phyloP scores from a whole-genome alignment of 164 flowering plant genomes.

The Paratinospora sagittata region DNA sequence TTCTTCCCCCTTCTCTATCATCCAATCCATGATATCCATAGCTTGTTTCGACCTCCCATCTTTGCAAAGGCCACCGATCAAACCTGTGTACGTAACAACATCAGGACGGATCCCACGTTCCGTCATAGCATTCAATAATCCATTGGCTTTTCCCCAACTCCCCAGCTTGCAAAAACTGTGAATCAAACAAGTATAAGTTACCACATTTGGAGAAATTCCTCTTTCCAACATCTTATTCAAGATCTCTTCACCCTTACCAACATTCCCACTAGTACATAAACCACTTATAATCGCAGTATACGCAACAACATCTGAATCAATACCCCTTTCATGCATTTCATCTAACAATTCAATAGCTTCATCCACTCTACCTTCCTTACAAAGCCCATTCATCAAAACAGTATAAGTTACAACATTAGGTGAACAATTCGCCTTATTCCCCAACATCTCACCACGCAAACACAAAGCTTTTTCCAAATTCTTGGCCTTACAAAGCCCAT shows the following conservation, averaged over 20 bases:
- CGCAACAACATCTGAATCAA: constrained; percentile 35
- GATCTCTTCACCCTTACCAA: constrained; percentile 23
- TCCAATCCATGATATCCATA: constrained; percentile 36
- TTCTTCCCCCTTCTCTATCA: constrained; percentile 58
- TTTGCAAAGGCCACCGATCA: constrained; percentile 59
- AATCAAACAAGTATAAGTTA: constrained; percentile 42
- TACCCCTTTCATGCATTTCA: constrained; percentile 46
- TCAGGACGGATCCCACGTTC: constrained; percentile 47
- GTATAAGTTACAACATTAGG: constrained; percentile 43
- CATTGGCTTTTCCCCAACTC: constrained; percentile 40
- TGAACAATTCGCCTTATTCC: constrained; percentile 14
- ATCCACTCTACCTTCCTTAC: constrained; percentile 44
- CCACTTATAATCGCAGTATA: constrained; percentile 48
- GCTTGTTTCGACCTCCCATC: constrained; percentile 41
- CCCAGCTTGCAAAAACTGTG: constrained; percentile 42
- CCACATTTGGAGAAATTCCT: constrained; percentile 42
- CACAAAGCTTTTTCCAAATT: constrained; percentile 37
- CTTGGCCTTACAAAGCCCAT: constrained; percentile 52
- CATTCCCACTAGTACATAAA: constrained; percentile 36
- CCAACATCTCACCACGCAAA: constrained; percentile 40
- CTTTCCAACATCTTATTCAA: constrained; percentile 40
- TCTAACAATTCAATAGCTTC: constrained; percentile 41
- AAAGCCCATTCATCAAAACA: constrained; percentile 45
- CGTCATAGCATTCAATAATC: constrained; percentile 41
- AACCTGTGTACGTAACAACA: constrained; percentile 38